Evolutionary conservation across 1,139 yeast species (phyloP).

Genomic region (Geotrichum macrosporum): DNA sequence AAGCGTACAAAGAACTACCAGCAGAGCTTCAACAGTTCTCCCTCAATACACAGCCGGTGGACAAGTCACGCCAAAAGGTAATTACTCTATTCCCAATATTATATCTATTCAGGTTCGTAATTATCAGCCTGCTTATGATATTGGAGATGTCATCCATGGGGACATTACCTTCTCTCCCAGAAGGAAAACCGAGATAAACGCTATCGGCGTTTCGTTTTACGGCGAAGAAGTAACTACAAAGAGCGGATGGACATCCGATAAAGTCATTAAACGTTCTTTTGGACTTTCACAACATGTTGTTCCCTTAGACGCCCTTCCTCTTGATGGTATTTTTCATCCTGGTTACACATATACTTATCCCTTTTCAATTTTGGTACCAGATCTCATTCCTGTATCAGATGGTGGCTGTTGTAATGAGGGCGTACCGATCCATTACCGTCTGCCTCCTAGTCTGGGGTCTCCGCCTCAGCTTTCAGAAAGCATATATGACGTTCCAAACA

Average conservation of each 20-base stretch:
- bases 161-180: constrained; percentile 12
- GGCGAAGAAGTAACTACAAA: constrained; percentile 14
- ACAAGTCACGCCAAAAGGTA: constrained; percentile 2
- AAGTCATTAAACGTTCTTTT: constrained; percentile 4
- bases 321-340: neutral
- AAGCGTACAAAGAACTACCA: constrained; percentile 3
- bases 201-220: neutral
- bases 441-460: constrained; percentile 18
- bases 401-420: constrained; percentile 12
- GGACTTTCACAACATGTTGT: constrained; percentile 2
- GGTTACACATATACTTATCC: constrained; percentile 14
- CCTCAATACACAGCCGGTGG: constrained; percentile 13
- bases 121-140: constrained; percentile 9
- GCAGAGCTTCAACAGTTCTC: constrained; percentile 13
- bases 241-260: constrained; percentile 13
- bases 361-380: constrained; percentile 14
- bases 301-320: constrained; percentile 9
- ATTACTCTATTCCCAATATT: neutral
- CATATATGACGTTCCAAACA: constrained; percentile 10
- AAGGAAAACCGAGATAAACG: constrained; percentile 1
- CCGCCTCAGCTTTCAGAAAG: constrained; percentile 14
- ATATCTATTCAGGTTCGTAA: constrained; percentile 3
- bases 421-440: constrained; percentile 15
- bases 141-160: constrained; percentile 18
- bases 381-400: constrained; percentile 13